Evolutionary conservation across 2,329 filamentous ascomycete species (phyloP), one percentile per base, ranked within the genome.

Genomic region (Pseudogymnoascus sp.): DNA sequence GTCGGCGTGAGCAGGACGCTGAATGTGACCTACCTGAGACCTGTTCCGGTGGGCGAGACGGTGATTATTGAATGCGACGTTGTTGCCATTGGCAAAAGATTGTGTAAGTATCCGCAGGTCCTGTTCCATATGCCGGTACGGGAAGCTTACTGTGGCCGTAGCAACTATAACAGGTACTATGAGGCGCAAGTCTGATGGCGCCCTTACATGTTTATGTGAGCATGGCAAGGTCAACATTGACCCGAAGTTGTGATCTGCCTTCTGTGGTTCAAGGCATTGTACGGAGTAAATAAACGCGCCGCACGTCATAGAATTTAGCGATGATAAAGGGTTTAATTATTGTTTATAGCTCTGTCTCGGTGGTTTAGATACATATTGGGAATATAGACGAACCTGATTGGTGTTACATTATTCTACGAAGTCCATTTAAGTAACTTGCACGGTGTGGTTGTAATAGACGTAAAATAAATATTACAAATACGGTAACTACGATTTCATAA

Each of bases 1-100:
- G 78, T 86, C 25, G 87, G 87, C 37, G 86, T 90, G 27, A 85
- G 79, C 69, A 80, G 87, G 63, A 86, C 83, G 27, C 77, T 91
- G 61, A 84, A 81, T 68, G 79, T 87, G 42, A 88, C 85, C 0
- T 91, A 88, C 71, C 73, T 90, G 64, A 79, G 85, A 0, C 87
- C 87, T 1, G 69, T 87, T 4, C 80, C 85, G 64, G 73, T 80
- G 15, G 86, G 87, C 1, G 79, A 77, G 71, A 77, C 77, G 61
- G 65, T 88, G 65, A 67, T 82, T 18, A 69, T 89, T 45, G 78
- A 83, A 65, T 81, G 80, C 66, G 82, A 86, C 67, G 72, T 87
- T 13, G 73, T 87, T 9, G 82, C 85, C 69, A 74, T 81, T n/a
- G 86, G 87, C 4, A 80, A 77, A 72, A 76, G 79, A 61, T 64